Evolutionary conservation across 345 rosid species (phyloP).

Genomic region (Heritiera fomes): DNA sequence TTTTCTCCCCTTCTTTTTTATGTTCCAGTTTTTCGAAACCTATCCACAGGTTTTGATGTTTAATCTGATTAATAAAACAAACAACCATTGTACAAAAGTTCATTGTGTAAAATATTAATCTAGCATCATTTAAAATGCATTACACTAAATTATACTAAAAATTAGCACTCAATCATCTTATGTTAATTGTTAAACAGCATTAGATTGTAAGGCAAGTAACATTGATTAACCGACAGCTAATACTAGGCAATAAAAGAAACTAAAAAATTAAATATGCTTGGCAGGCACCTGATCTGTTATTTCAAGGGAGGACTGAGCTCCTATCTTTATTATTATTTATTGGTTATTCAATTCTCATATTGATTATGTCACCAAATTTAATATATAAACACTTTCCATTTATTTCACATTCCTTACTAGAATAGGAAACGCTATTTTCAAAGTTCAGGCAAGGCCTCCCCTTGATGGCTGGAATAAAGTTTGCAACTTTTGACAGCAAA

Average conservation of each 20-base stretch:
- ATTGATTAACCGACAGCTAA: not conserved
- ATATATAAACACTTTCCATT: not conserved
- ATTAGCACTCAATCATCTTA: too few species aligned
- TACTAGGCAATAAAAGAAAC: not conserved
- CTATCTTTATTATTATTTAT: not conserved
- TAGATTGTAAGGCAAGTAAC: not conserved
- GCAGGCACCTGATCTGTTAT: not conserved
- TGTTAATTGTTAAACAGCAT: not conserved
- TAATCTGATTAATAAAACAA: not conserved
- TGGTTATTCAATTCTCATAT: not conserved
- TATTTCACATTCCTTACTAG: not conserved
- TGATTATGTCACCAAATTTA: not conserved
- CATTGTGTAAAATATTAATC: not conserved
- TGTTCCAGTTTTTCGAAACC: not conserved
- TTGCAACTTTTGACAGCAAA: not conserved
- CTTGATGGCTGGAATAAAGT: not conserved
- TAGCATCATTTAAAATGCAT: not conserved
- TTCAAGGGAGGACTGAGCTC: not conserved
- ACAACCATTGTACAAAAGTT: not conserved
- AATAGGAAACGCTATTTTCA: not conserved
- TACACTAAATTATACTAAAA: too few species aligned
- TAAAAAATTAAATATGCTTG: not conserved
- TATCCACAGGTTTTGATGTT: too few species aligned
- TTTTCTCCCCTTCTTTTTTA: not conserved
- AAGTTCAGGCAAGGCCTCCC: not conserved